Evolutionary conservation across 805 yeast species (phyloP), one percentile per base, ranked within the genome.

Genomic region (Candida taoyuanica): DNA sequence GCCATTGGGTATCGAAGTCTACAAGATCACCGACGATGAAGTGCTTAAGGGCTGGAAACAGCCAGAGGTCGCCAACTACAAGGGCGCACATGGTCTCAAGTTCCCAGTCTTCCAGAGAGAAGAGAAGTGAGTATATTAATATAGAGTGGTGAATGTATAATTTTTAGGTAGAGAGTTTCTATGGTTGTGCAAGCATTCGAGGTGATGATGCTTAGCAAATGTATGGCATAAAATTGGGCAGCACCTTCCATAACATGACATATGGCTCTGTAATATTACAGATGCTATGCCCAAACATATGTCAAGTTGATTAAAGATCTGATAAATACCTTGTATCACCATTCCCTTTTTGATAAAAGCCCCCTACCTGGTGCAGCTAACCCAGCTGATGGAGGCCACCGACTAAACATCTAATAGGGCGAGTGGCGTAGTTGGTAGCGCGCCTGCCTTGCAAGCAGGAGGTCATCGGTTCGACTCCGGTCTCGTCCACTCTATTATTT

Each of bases 391-490:
- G 28, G 7, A 13, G 12, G n/a, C 5, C n/a, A 21, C 16, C 18
- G 12, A 9, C 15, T 4, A 7, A 25, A 25, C 19, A 33, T 24
- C 31, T n/a, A 34, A 7, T 17, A 28, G 74, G 75, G 76, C 74
- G 74, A 69, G 74, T 71, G 73, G 76, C 75, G 74, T 66, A 71
- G 76, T 69, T 70, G 76, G 76, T 71, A 71, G 75, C 74, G 75
- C 76, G 74, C 64, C 64, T 68, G 71, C 76, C 71, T 71, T 70
- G 76, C 76, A 71, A 67, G 77, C 70, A 65, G 65, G 65, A 71
- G 77, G 77, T 70, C 77, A 69, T 62, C 64, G 74, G 76, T 71
- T 71, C 76, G 74, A 71, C 57, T 71, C 76, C 76, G 65, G 70
- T 68, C 74, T 70, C 74, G 76, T 71, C 76, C 75, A 70, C 42